Percentiles rank a stretch among this genome's conserved stretches.
phyloP scores from a whole-genome alignment of 257 asterid genomes.

The Solanum pinnatisectum region DNA sequence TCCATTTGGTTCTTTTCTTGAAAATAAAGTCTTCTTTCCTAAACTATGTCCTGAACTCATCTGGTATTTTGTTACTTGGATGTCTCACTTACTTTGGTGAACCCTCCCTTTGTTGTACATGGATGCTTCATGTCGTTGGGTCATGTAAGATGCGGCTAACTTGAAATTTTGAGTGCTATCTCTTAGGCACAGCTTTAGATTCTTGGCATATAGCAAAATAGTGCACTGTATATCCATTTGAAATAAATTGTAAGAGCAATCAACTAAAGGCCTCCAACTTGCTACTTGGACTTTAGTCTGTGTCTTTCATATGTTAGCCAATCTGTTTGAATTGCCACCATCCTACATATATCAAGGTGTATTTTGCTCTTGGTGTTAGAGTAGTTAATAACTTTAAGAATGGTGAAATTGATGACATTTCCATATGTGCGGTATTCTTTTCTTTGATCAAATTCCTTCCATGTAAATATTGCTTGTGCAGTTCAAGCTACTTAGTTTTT shows the following conservation, averaged over 20 bases:
- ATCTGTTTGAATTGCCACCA: neutral
- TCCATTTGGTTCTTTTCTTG: neutral
- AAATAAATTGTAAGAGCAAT: neutral
- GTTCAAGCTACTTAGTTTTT: constrained; percentile 19
- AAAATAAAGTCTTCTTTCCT: neutral
- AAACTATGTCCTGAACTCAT: neutral
- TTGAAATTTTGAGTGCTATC: neutral
- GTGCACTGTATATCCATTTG: neutral
- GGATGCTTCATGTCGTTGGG: neutral
- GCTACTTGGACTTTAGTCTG: neutral
- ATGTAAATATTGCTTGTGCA: neutral
- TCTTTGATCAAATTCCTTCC: neutral
- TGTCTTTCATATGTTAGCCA: neutral
- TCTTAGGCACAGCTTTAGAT: neutral
- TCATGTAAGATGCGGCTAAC: neutral
- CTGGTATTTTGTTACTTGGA: neutral
- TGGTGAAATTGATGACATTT: neutral
- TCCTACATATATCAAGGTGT: neutral
- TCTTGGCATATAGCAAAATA: neutral
- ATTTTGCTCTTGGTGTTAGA: neutral
- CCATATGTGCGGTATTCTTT: neutral
- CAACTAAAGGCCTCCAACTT: neutral
- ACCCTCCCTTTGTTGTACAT: neutral
- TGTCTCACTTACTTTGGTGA: neutral
- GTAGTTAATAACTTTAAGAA: neutral